Conservation (phyloP, 495 filamentous ascomycete species). For the Cenococcum geophilum region DNA sequence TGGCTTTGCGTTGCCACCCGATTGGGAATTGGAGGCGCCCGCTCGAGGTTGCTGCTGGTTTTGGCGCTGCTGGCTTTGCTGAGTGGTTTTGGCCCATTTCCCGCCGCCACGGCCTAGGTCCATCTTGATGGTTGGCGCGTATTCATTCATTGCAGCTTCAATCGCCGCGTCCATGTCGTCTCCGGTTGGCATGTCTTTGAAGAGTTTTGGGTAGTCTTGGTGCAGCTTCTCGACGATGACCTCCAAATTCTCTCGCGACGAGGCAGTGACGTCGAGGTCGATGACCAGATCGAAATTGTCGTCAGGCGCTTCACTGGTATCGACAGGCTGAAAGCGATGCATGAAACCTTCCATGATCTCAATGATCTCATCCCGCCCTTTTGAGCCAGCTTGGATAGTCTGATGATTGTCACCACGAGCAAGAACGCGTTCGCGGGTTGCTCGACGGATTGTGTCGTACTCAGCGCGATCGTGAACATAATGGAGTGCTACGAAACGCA, state of each 20-base stretch:
- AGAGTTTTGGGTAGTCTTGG: constrained; percentile 63
- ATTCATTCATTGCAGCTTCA: constrained; percentile 64
- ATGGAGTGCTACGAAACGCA: constrained; percentile 81
- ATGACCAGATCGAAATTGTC: constrained; percentile 73
- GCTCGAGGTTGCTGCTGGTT: constrained; percentile 1
- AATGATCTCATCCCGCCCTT: constrained; percentile 60
- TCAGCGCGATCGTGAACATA: constrained; percentile 69
- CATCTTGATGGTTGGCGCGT: constrained; percentile 68
- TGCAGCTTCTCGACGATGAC: constrained; percentile 65
- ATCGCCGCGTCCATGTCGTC: constrained; percentile 80
- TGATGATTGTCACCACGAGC: constrained; percentile 93
- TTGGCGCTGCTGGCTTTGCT: constrained; percentile 16
- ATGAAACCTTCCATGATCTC: constrained; percentile 96
- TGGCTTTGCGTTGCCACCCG: constrained; percentile 18
- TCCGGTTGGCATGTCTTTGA: constrained; percentile 61
- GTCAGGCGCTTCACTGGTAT: constrained; percentile 60
- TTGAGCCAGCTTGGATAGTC: constrained; percentile 80
- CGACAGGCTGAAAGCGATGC: constrained; percentile 69
- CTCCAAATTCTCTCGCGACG: constrained; percentile 82
- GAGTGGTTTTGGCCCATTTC: constrained; percentile 32
- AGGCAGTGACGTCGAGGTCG: constrained; percentile 67
- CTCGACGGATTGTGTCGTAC: constrained; percentile 58
- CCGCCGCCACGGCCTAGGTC: constrained; percentile 50
- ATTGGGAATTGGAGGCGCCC: background rate
- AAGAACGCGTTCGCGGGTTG: constrained; percentile 75